Evolutionary conservation across 129 eudicot genomes (phyloP), one percentile per base, ranked within the genome.

Genomic region (Chrysanthemum seticuspe): DNA sequence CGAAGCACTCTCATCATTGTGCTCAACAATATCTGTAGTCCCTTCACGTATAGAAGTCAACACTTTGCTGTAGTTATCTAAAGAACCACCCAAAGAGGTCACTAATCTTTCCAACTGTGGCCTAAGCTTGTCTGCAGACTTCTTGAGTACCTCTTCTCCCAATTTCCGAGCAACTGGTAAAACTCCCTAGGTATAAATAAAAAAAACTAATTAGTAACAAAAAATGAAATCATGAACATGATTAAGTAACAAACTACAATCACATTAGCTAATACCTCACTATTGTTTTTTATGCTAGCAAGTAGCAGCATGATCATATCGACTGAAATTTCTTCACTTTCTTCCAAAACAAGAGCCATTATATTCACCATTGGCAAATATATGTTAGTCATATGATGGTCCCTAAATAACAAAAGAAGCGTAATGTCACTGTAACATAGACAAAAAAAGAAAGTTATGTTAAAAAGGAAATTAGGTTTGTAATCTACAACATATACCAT

Each of bases 111-210:
- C 10, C 53, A 95, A 67, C 58, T 67, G 83, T 57, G 88, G 90
- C 68, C 74, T 85, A 63, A 95, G 86, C 81, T 88, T 91, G 14
- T 44, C 74, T 14, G 90, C 91, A 62, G 82, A 80, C 34, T 65
- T 85, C 5, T 47, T 68, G 47, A 90, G 40, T 2, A 95, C 96
- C 66, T 55, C 76, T 78, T 83, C 95, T 7, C 84, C 96, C 80
- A 95, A 72, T 76, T 82, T 84, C 34, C 75, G 80, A 19, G 95
- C 89, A 36, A 80, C 76, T 10, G 92, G 87, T 68, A 69, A 23
- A 60, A 81, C 85, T n/a, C 83, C 84, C 99, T 90, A 82, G 60
- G 49, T 21, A 62, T 15, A 65, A 2, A 16, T 14, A 40, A 13
- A 13, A 70, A n/a, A 75, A 71, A 75, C 73, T 36, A 21, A 14